phyloP scores from a whole-genome alignment of 2,329 filamentous ascomycete species.

The Monilinia vaccinii-corymbosi region DNA sequence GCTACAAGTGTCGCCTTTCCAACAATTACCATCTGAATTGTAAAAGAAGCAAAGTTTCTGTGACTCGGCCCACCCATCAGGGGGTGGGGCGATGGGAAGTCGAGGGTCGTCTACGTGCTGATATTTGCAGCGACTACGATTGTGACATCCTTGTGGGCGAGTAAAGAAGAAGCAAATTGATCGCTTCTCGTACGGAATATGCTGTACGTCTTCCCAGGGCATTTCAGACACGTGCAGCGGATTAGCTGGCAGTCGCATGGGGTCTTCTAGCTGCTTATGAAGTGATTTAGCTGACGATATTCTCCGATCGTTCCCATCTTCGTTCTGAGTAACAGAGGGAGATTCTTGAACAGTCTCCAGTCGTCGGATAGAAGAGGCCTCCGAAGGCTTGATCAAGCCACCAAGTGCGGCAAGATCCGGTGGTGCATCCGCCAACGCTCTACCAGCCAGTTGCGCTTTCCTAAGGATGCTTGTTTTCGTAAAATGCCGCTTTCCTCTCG shows the following conservation, averaged over 20 bases:
- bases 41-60: constrained; percentile 15
- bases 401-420: constrained; percentile 29
- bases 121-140: neutral
- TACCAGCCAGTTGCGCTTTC: constrained; percentile 35
- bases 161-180: neutral
- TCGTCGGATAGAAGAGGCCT: constrained; percentile 10
- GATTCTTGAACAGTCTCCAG: constrained; percentile 13
- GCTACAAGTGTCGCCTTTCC: neutral
- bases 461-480: constrained; percentile 32
- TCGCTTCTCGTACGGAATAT: constrained; percentile 2
- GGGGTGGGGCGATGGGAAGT: neutral
- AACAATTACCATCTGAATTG: constrained; percentile 1
- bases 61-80: neutral
- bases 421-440: constrained; percentile 37
- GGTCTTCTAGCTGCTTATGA: neutral
- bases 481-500: constrained; percentile 35
- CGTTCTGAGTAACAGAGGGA: neutral
- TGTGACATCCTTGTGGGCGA: neutral
- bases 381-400: constrained; percentile 22
- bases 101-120: neutral
- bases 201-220: neutral
- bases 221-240: constrained; percentile 3
- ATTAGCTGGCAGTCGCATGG: neutral
- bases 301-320: neutral
- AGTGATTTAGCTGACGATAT: neutral